Evolutionary conservation across 129 eudicot species (phyloP), one percentile per base, ranked within the genome.

Genomic region (Chrysanthemum makinoi): DNA sequence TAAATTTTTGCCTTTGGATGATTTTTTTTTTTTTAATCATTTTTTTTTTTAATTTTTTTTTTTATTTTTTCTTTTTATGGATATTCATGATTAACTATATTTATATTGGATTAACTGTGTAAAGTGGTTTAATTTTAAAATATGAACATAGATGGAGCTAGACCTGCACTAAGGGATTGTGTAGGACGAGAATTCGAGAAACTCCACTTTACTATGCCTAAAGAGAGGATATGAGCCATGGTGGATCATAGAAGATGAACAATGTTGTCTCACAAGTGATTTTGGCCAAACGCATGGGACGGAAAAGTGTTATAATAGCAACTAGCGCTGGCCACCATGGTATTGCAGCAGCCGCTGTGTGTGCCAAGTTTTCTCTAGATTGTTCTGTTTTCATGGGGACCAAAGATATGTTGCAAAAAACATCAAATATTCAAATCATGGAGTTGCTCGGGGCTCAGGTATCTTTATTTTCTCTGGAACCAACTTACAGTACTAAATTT

Each of bases 171-270:
- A 7, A 80, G 81, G 75, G 94, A 87, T 66, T 84, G 84, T 48
- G 89, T 75, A 17, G 94, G 94, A 56, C 89, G 94, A 2, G 89
- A 84, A 70, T 84, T 89, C 89, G 94, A 2, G 89, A 84, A 70
- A 87, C 93, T 20, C 93, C 93, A 26, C 78, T 87, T 0, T 87
- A 84, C 73, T 69, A 78, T 70, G 93, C 93, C 19, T 62, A 82
- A 51, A 87, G 95, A 77, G 95, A 87, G 72, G 95, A 87, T 58
- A 87, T 87, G 62, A 63, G 68, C 76, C 89, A 87, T 43, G 80
- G 95, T 46, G 95, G 95, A 65, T 80, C 90, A 10, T 86, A 87
- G 75, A 87, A 87, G 81, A 84, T 87, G 82, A 84, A 85, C 82
- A 87, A 82, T 4, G 87, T 83, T 20, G 71, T 84, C n/a, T 87